Percentiles rank a stretch among this genome's conserved stretches.
Conservation (phyloP, 148 eudicot genomes). For the Persicaria maculosa region DNA sequence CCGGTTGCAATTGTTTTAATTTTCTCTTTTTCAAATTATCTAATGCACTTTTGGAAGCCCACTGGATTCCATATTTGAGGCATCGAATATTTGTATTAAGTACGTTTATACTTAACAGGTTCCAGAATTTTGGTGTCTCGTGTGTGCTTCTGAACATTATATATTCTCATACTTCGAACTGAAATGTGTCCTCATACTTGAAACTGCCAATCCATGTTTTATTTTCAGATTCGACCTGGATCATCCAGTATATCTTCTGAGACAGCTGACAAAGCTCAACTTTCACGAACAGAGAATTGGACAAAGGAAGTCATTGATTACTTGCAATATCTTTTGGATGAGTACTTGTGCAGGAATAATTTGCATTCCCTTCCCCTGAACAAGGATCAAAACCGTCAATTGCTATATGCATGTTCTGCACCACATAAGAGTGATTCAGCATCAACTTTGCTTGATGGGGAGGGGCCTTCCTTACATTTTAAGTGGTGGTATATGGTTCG, state of each 20-base stretch:
- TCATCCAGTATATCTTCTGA: conserved; percentile 56
- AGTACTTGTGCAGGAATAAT: conserved; percentile 36
- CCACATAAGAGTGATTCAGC: conserved; percentile 38
- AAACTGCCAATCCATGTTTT: conserved; percentile 9
- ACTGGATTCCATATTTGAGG: background rate
- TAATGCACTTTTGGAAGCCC: background rate
- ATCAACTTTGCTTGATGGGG: conserved; percentile 38
- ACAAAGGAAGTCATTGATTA: conserved; percentile 84
- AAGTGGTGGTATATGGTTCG: conserved; percentile 98
- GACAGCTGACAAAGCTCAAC: conserved; percentile 48
- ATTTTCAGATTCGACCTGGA: conserved; percentile 61
- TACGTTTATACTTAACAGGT: background rate
- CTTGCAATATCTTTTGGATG: conserved; percentile 69
- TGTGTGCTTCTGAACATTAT: background rate
- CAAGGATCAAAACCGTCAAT: conserved; percentile 55
- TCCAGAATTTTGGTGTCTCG: background rate
- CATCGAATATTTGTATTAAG: background rate
- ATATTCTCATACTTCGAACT: background rate
- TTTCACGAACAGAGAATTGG: conserved; percentile 86
- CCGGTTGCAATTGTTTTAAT: background rate
- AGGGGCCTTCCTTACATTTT: conserved; percentile 75
- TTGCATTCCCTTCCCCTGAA: conserved; percentile 32
- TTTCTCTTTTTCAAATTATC: no score
- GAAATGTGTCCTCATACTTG: background rate
- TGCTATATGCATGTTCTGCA: conserved; percentile 44